These are phyloP conservation scores for Mycena alexandri DNA, from an alignment of 768 basidiomycete genomes.

Conservation along the genomic window DNA sequence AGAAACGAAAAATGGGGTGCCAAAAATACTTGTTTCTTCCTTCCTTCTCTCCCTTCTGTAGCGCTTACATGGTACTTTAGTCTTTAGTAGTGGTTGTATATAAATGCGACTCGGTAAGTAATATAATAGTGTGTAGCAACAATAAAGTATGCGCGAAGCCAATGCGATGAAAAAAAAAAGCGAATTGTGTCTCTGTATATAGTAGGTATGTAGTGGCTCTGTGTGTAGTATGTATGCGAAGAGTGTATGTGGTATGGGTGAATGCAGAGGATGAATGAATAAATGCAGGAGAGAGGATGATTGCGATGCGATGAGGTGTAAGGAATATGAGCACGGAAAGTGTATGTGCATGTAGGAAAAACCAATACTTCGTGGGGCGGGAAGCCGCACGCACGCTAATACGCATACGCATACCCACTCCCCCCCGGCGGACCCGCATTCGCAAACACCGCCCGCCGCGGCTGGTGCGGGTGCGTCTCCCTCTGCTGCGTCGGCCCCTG, in stretches of 20 bases:
- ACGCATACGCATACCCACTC: constrained; percentile 63
- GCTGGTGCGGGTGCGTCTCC: constrained; percentile 54
- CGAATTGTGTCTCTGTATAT: not conserved
- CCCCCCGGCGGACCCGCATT: constrained; percentile 90
- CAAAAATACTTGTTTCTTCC: constrained; percentile 10
- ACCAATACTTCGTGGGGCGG: not conserved
- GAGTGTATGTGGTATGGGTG: too few species aligned
- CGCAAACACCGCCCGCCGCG: constrained; percentile 77
- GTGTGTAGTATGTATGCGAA: not conserved
- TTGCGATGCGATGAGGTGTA: not conserved
- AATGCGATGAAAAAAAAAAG: constrained; percentile 7
- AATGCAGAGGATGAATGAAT: too few species aligned
- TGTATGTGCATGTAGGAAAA: constrained; percentile 1
- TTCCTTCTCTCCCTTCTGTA: not conserved
- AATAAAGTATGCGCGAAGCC: not conserved
- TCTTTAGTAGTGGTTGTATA: not conserved
- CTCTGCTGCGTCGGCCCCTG: constrained; percentile 31
- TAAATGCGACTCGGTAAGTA: not conserved
- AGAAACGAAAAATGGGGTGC: not conserved
- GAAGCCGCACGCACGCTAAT: not conserved
- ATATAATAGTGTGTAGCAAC: not conserved
- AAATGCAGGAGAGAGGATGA: too few species aligned
- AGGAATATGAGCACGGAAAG: too few species aligned
- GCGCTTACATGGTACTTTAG: not conserved
- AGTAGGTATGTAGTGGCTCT: not conserved